Base-by-base conservation (phyloP, 2,329 filamentous ascomycete genomes). In the Sclerotinia sclerotiorum region DNA sequence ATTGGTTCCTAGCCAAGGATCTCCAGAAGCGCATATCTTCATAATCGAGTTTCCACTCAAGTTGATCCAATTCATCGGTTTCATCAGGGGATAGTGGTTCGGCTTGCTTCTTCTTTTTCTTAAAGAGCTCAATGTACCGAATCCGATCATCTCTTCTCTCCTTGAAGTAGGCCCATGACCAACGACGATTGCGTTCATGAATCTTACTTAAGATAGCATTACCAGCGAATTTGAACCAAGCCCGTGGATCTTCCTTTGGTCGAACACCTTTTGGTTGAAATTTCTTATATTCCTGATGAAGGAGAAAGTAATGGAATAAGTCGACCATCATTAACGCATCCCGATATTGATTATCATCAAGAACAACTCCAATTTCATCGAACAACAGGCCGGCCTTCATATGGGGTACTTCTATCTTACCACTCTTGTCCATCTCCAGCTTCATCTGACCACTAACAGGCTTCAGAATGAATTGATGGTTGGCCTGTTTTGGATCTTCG, bases 301-400 rank as follows among this genome's bases (percentile, higher is more conserved):
- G 90, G 74, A 97, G 91, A 79, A 98, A 99, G 80, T 97, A 98
- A 79, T 99, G 95, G 82, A 99, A 99, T 3, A 98, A 84, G 77
- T 99, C 95, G 2, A 98, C 91, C 83, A 99, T 91, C 95, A 99
- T 99, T 69, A 99, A 82, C 6, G 90, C 93, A 80, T 99, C 95
- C 42, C 96, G 91, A 77, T 99, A 99, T 78, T 99, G 95, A 73
- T 97, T 88, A 73, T 99, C 94, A 74, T 99, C 96, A 44, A 99
- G 85, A n/a, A 98, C 92, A 72, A 99, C 90, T 63, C 96, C 95
- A 69, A 99, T 94, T 77, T 99, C 96, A 76, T 99, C 94, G 74
- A 99, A 99, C 1, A 98, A 82, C 24, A 99, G 81, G 51, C 91
- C 91, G 39, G 94, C 92, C 79, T 97, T 98, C 82, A 95, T 89